These are phyloP conservation scores for Geosiphon pyriformis DNA, from an alignment of 192 early-diverging fungal species.

Conservation along the genomic window DNA sequence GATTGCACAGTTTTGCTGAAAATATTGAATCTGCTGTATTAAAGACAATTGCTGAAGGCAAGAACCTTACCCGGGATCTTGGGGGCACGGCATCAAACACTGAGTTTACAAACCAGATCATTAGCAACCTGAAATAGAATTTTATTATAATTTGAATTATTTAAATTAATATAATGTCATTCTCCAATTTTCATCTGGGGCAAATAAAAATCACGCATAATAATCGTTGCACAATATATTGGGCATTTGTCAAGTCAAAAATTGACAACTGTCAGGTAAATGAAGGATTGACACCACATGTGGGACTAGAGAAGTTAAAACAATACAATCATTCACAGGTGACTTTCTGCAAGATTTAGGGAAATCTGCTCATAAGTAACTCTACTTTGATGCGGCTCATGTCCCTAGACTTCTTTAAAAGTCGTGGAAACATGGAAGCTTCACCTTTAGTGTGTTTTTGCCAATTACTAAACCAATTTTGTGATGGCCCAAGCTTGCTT, in stretches of 20 bases:
- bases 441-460: too few species aligned
- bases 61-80: slow-evolving; percentile 83
- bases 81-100: slow-evolving; percentile 81
- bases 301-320: background rate
- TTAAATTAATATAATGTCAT: background rate
- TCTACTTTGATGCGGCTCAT: background rate
- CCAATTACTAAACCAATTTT: too few species aligned
- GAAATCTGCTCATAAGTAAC: background rate
- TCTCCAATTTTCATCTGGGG: too few species aligned
- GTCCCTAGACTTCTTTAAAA: background rate
- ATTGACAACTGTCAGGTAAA: too few species aligned
- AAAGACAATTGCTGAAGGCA: slow-evolving; percentile 90
- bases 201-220: background rate
- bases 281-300: background rate
- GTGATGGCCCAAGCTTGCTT: background rate
- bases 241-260: too few species aligned
- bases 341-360: background rate
- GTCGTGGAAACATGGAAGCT: background rate
- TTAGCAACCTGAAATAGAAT: slow-evolving; percentile 46
- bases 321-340: background rate
- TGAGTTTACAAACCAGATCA: slow-evolving; percentile 82
- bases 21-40: slow-evolving; percentile 89
- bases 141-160: background rate
- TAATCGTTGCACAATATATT: background rate
- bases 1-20: slow-evolving; percentile 71